Conservation (phyloP, 768 basidiomycete species). For the Gloeopeniophorella convolvens region DNA sequence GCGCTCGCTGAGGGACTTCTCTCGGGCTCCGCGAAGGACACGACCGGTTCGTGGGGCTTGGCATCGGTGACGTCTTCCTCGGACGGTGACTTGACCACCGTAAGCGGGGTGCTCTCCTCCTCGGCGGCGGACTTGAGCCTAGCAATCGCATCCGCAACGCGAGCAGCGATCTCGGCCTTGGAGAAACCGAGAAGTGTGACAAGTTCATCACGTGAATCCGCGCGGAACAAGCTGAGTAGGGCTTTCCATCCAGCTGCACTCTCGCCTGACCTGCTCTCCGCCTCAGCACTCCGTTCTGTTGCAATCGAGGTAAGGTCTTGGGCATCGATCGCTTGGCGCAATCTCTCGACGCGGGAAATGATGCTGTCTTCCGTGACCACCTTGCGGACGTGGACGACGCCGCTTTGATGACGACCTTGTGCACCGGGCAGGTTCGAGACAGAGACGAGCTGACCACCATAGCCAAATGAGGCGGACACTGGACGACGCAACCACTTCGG, state of each 20-base stretch:
- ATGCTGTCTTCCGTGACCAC: constrained; percentile 72
- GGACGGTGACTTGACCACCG: constrained; percentile 18
- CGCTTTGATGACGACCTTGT: constrained; percentile 78
- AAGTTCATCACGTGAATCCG: constrained; percentile 85
- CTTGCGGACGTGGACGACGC: constrained; percentile 70
- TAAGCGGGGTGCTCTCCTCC: constrained; percentile 24
- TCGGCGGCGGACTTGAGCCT: constrained; percentile 50
- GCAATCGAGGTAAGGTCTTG: constrained; percentile 60
- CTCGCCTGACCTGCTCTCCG: constrained; percentile 26
- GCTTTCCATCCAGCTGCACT: constrained; percentile 76
- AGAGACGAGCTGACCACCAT: constrained; percentile 80
- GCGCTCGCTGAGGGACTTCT: constrained; percentile 37
- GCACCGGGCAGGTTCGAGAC: constrained; percentile 67
- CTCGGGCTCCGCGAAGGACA: constrained; percentile 80
- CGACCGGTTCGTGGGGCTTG: constrained; percentile 63
- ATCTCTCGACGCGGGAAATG: constrained; percentile 62
- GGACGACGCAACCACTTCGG: constrained; percentile 95
- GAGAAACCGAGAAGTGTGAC: constrained; percentile 90
- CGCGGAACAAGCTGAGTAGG: constrained; percentile 79
- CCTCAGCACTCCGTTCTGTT: constrained; percentile 33
- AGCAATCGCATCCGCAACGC: constrained; percentile 77
- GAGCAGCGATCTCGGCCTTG: constrained; percentile 72
- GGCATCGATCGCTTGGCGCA: constrained; percentile 57
- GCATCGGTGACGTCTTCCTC: constrained; percentile 34
- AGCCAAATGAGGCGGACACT: constrained; percentile 76